Conservation (phyloP, 805 yeast genomes). For the Blastobotrys mokoenaii region DNA sequence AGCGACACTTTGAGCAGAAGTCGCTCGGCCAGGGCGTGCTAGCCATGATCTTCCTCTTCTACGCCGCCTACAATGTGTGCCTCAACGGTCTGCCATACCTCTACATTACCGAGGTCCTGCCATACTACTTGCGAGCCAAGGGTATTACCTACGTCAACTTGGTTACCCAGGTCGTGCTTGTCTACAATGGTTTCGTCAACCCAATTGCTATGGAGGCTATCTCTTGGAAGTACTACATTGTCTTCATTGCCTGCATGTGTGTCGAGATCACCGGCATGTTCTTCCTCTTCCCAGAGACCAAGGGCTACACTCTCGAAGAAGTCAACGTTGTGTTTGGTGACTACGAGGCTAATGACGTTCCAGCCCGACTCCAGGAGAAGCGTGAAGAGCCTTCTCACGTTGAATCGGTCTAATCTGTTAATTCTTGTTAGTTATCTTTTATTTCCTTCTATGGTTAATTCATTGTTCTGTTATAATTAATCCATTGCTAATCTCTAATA, state of each 20-base stretch:
- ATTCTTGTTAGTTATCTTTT: too few species aligned
- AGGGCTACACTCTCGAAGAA: constrained; percentile 37
- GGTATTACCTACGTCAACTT: constrained; percentile 4
- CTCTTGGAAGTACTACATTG: constrained; percentile 38
- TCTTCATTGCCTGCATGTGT: constrained; percentile 18
- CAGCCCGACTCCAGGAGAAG: neutral
- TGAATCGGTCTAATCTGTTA: neutral
- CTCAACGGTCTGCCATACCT: constrained; percentile 30
- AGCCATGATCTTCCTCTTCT: constrained; percentile 12
- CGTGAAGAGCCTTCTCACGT: constrained; percentile 1
- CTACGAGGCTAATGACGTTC: constrained; percentile 27
- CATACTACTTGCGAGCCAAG: constrained; percentile 13
- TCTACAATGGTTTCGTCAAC: constrained; percentile 8
- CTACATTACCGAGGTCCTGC: constrained; percentile 29
- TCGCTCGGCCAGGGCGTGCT: constrained; percentile 9
- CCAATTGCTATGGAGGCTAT: constrained; percentile 34
- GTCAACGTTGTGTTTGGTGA: constrained; percentile 41
- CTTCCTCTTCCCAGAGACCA: constrained; percentile 36
- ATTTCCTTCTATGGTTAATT: too few species aligned
- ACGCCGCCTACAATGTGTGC: constrained; percentile 15
- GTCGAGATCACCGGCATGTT: constrained; percentile 27
- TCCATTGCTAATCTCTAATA: too few species aligned
- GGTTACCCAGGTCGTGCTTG: neutral
- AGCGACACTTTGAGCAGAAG: constrained; percentile 5
- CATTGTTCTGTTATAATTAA: too few species aligned